Evolutionary conservation across 495 filamentous ascomycete genomes (phyloP).

Genomic region (Lasiosphaeris hirsuta): DNA sequence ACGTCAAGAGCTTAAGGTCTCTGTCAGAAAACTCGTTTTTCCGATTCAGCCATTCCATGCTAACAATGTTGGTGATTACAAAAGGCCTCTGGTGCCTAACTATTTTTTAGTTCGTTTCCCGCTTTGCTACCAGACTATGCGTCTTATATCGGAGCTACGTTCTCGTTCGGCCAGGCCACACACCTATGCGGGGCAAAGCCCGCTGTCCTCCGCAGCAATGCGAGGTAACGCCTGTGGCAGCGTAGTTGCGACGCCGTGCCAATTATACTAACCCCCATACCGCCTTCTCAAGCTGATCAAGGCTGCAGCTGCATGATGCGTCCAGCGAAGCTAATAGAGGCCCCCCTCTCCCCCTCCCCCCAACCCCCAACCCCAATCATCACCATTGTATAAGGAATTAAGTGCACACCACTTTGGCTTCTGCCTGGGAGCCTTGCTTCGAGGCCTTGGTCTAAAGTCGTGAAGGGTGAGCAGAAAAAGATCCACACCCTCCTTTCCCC

Average conservation of each 20-base stretch:
- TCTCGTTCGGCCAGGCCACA: too few species aligned
- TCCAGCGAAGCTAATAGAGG: neutral
- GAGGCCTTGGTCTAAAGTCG: too few species aligned
- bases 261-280: neutral
- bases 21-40: neutral
- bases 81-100: too few species aligned
- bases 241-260: neutral
- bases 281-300: neutral
- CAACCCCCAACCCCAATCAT: neutral
- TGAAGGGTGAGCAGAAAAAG: too few species aligned
- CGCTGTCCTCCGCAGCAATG: neutral
- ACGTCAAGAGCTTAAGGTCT: neutral
- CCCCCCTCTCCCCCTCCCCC: neutral
- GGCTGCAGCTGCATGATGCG: neutral
- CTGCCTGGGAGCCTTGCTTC: too few species aligned
- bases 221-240: neutral
- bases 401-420: too few species aligned
- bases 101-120: neutral
- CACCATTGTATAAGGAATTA: neutral
- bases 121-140: neutral
- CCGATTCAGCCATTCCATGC: slow-evolving; percentile 7
- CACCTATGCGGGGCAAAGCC: neutral
- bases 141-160: neutral
- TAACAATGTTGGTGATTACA: neutral
- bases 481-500: too few species aligned